phyloP scores from a whole-genome alignment of 371 early-diverging fungal genomes.

The Mucor saturninus region DNA sequence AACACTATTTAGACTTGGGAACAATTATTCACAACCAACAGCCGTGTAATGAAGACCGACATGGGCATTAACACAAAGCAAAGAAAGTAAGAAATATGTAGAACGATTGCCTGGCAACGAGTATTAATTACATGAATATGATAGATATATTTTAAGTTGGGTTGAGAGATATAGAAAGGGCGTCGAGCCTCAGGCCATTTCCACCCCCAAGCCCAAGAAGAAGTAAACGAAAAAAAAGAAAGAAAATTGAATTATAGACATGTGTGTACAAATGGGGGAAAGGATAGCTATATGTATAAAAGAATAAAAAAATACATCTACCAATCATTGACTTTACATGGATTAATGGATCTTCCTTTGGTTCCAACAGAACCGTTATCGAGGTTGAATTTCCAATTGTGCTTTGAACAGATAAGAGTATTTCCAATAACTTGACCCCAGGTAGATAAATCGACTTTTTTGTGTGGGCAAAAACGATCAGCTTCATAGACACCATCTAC shows the following conservation, averaged over 20 bases:
- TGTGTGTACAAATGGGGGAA: neutral
- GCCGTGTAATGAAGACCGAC: conserved; percentile 55
- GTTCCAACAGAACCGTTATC: conserved; percentile 50
- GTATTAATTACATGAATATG: neutral
- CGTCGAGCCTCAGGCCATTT: conserved; percentile 49
- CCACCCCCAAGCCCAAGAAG: conserved; percentile 28
- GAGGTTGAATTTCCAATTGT: conserved; percentile 67
- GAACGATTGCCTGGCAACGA: too few relatives aligned
- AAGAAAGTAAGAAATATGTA: conserved; percentile 27
- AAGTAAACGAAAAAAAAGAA: conserved; percentile 13
- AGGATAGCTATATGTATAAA: conserved; percentile 2
- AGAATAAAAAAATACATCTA: conserved; percentile 22
- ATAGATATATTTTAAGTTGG: conserved; percentile 62
- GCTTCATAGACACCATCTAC: conserved; percentile 64
- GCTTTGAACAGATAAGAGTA: conserved; percentile 65
- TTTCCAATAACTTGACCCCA: conserved; percentile 68
- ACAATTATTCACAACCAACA: conserved; percentile 57
- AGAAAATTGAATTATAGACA: neutral
- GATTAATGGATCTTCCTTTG: conserved; percentile 58
- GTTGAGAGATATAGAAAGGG: conserved; percentile 57
- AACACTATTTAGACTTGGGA: conserved; percentile 56
- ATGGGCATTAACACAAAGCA: conserved; percentile 54
- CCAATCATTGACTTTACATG: conserved; percentile 72
- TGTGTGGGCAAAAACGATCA: conserved; percentile 73
- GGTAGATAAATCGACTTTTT: conserved; percentile 66